Percentiles rank a stretch among this genome's conserved stretches.
These are phyloP conservation scores for Fusarium zealandicum DNA, from an alignment of 2,329 filamentous ascomycete genomes.

Conservation along the genomic window DNA sequence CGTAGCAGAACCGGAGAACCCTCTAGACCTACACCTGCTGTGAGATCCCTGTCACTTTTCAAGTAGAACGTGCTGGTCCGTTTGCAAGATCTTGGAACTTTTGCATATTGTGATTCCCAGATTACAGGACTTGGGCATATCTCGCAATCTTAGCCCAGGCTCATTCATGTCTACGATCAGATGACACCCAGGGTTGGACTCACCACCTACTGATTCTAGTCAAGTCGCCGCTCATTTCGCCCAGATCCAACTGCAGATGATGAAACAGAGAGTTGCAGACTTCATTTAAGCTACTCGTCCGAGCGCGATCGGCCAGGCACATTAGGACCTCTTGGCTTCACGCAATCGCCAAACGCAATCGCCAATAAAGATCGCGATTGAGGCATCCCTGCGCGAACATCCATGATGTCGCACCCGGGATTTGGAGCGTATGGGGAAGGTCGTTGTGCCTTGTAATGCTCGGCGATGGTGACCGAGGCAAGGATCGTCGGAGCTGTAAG, in stretches of 20 bases:
- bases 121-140: constrained; percentile 15
- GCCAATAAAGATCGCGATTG: constrained; percentile 13
- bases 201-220: constrained; percentile 1
- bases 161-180: background rate
- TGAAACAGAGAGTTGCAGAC: constrained; percentile 42
- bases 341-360: constrained; percentile 13
- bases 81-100: background rate
- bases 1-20: too few relatives aligned
- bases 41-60: too few relatives aligned
- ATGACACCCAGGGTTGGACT: constrained; percentile 1
- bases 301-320: constrained; percentile 19
- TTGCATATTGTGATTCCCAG: constrained; percentile 1
- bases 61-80: too few relatives aligned
- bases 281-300: constrained; percentile 22
- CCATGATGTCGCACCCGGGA: background rate
- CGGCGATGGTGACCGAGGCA: constrained; percentile 2
- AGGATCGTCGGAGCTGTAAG: constrained; percentile 9
- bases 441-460: constrained; percentile 5
- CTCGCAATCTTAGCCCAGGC: constrained; percentile 18
- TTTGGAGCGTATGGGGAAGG: constrained; percentile 28
- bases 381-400: background rate
- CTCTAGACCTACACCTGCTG: too few relatives aligned
- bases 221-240: background rate
- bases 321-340: background rate
- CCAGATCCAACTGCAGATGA: constrained; percentile 28